phyloP scores from a whole-genome alignment of 1,139 yeast genomes.

The Magnusiomyces tetraspermus region DNA sequence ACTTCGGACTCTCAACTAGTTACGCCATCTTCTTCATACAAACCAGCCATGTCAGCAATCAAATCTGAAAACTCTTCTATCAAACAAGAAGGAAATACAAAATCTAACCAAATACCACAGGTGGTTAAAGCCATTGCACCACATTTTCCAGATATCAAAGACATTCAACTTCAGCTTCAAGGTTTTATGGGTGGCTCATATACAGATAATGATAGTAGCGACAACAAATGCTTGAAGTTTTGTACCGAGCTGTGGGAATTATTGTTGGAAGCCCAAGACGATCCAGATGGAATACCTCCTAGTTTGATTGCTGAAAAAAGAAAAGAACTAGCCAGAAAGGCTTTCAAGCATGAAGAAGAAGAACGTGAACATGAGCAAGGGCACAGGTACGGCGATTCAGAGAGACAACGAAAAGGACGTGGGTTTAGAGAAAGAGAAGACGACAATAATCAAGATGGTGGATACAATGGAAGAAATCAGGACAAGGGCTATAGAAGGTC shows the following conservation, averaged over 20 bases:
- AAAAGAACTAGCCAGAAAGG: constrained; percentile 14
- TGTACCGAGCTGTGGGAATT: constrained; percentile 23
- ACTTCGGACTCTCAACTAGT: not conserved
- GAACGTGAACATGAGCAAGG: too few species aligned
- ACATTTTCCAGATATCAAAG: constrained; percentile 15
- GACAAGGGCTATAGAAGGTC: not conserved
- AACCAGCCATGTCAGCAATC: not conserved
- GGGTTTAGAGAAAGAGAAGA: constrained; percentile 1
- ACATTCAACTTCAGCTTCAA: constrained; percentile 18
- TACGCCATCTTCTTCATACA: not conserved
- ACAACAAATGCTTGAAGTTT: constrained; percentile 17
- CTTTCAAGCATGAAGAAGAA: constrained; percentile 2
- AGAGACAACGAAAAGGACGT: not conserved
- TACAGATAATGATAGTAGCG: not conserved
- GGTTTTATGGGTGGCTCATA: constrained; percentile 19
- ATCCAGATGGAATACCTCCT: constrained; percentile 23
- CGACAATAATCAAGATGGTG: not conserved
- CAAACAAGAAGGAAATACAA: not conserved
- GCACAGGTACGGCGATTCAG: not conserved
- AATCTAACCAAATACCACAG: constrained; percentile 4
- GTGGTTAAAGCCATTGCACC: not conserved
- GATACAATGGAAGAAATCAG: not conserved
- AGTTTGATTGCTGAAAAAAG: constrained; percentile 20
- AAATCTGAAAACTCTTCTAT: constrained; percentile 4
- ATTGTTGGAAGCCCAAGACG: constrained; percentile 22